Evolutionary conservation across 2,329 filamentous ascomycete species (phyloP), one percentile per base, ranked within the genome.

Genomic region (Fusarium lyarnte): DNA sequence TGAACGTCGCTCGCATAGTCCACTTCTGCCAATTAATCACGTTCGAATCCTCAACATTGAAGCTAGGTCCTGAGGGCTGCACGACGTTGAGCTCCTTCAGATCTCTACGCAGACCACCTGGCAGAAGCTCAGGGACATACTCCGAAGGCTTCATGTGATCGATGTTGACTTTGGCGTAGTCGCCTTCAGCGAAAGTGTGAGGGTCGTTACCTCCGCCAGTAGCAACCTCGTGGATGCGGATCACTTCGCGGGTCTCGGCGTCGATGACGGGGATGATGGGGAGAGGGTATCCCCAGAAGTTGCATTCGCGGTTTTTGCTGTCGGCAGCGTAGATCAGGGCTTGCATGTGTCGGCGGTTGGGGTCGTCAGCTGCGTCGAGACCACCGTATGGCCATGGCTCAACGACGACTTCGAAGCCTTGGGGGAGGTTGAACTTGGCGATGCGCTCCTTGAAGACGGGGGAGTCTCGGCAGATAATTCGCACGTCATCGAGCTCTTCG

Each of bases 1-100:
- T 93, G 82, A 92, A 93, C 4, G 87, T 87, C 7, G 94, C 87
- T 27, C 91, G 84, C 81, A 94, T 89, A 2, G 86, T 84, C 91
- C 91, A 93, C 77, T 92, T 90, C 77, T 91, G 87, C 89, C 89
- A 91, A 51, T 84, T 76, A 1, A 89, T 76, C 8, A 81, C 74
- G 70, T 84, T 84, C 61, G 84, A 78, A 53, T 82, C 82, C 0
- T 63, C 45, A 19, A 92, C 83, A 6, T 79, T 69, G 54, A 82
- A 83, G 21, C 80, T 82, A 1, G 82, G 80, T 0, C 82, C 81
- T 2, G 81, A 74, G 0, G 82, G 82, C 61, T 83, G 82, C 10
- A 78, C 64, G 1, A 83, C 77, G 5, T 89, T 88, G 70, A 92
- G 82, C 2, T 89, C 89, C 81, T 91, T 92, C 19, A 89, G 74